Base-by-base conservation (phyloP, 2,329 filamentous ascomycete species). In the Zymoseptoria crescenta region DNA sequence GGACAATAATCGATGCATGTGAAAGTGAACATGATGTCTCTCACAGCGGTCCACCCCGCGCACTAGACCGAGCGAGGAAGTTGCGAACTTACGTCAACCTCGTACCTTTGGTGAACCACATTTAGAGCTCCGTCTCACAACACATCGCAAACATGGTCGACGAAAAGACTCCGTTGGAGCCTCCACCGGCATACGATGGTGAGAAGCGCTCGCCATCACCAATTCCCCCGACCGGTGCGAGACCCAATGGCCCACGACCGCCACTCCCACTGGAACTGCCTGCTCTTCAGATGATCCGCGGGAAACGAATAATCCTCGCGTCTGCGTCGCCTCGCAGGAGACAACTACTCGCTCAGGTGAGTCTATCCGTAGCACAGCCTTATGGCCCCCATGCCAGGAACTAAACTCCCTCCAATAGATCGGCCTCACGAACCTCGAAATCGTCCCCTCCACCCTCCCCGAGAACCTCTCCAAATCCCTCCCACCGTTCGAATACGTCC, bases 401-500 rank as follows among this genome's bases (percentile, higher is more conserved):
- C 49, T 51, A 7, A 50, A 50, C 24, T 24, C 20, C 19, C 9
- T 51, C 55, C 21, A 53, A 29, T 73, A 92, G 82, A 82, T 96
- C 61, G 91, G 92, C 65, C 83, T 97, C 9, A 82, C 80, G 2
- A 87, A 91, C 70, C 76, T 96, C 70, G 92, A 97, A 75, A 84
- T 96, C 69, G 81, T 87, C 61, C 91, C 94, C 16, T 96, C 91
- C 49, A 86, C 82, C 56, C 86, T 89, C 64, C 87, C 89, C 56
- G 94, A 99, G 77, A 83, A 97, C 77, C 83, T 96, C 57, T 83
- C 89, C 68, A 96, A 97, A 74, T 74, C 77, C 7, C 82, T 93
- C 60, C 84, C 86, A 0, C 90, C 94, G 0, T 88, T 89, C 73
- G 91, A 96, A 76, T 99, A 99, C 77, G 94, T 96, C 20, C 81